A percentile compares a stretch with the other conserved stretches of the same genome.
These are phyloP conservation scores for Scedosporium boydii DNA, from an alignment of 2,329 filamentous ascomycete species.

Conservation along the genomic window DNA sequence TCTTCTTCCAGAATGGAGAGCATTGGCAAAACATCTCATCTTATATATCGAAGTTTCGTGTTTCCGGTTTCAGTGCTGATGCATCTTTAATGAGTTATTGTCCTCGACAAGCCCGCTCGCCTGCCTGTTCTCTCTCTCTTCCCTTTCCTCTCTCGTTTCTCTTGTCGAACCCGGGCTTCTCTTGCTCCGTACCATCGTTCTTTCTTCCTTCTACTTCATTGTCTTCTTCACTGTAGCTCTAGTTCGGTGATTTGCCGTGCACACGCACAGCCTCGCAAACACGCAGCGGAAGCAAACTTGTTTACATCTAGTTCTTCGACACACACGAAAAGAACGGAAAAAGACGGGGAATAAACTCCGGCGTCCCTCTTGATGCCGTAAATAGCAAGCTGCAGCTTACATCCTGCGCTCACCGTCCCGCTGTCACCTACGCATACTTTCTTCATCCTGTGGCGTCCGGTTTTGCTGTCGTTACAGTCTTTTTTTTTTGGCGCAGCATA, in stretches of 20 bases:
- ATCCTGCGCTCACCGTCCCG: neutral
- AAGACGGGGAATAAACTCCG: neutral
- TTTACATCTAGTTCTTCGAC: neutral
- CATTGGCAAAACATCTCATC: neutral
- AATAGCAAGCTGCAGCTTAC: neutral
- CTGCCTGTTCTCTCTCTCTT: neutral
- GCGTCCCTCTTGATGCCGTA: neutral
- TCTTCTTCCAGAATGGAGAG: neutral
- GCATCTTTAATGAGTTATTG: neutral
- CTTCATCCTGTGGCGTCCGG: neutral
- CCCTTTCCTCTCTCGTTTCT: neutral
- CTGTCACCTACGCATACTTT: neutral
- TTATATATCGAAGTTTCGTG: neutral
- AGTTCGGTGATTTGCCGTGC: neutral
- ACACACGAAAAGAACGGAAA: neutral
- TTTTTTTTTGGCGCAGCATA: too few species aligned
- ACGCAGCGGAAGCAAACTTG: neutral
- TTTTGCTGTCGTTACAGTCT: neutral
- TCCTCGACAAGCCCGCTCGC: neutral
- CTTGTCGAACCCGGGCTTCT: neutral
- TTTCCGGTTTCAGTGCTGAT: neutral
- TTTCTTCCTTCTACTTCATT: neutral
- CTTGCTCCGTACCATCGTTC: neutral
- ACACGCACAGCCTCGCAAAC: neutral
- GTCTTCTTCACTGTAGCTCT: neutral